Base-by-base conservation (phyloP, 202 grass and related monocot species). In the Panicum hallii region DNA sequence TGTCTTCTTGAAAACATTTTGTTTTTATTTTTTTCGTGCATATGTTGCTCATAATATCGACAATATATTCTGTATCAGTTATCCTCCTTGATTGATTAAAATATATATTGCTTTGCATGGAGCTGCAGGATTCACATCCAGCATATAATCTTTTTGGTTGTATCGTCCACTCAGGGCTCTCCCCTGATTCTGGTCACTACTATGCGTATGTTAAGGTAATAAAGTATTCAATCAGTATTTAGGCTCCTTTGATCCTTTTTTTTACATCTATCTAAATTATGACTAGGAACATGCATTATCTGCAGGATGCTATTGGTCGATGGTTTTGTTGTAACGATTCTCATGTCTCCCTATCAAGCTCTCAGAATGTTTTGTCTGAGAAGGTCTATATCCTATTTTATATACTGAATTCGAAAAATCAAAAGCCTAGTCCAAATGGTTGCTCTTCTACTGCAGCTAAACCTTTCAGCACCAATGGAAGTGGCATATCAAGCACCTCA, bases 361-460 rank as follows among this genome's bases (percentile, higher is more conserved):
- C 84, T 83, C 90, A 97, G 82, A 92, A 97, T 40, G 97, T 97
- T 92, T 81, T 99, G 54, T 90, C 97, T 80, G 91, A 99, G 88
- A 99, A 97, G 89, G 97, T 97, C 62, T 99, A 99, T 85, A 94
- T 99, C 83, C 90, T 99, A 84, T 99, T 99, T 85, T 99, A 97
- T 86, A 86, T 99, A 69, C 90, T 94, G 75, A 91, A 79, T 89
- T 89, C 79, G 15, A 90, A 92, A 84, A 82, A 34, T 83, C 88
- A 88, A 88, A 99, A 91, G 84, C 56, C 77, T 92, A 77, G 83
- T 82, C 91, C 93, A 86, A 88, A 90, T 81, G 88, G 83, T 82
- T 92, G 86, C 72, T 89, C 86, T 86, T 92, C 58, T 86, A 75
- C 89, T 87, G 79, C 88, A 86, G 70, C 67, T 72, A 96, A 97